Percentiles rank a stretch among this genome's conserved stretches.
phyloP scores from a whole-genome alignment of 371 early-diverging fungal genomes.

The Mortierella sp. region DNA sequence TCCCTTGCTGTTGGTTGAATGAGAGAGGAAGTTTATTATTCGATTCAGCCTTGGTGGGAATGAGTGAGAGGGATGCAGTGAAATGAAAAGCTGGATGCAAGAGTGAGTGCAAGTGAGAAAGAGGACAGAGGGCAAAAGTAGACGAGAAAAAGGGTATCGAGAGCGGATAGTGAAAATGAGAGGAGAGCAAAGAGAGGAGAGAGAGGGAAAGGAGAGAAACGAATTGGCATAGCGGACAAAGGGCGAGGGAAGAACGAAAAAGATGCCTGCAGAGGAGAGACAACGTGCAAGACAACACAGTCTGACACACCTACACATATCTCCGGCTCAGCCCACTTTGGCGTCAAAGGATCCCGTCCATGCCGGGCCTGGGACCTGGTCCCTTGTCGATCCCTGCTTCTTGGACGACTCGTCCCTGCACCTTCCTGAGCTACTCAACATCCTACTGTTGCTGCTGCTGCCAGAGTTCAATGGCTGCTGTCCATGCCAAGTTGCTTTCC shows the following conservation, averaged over 20 bases:
- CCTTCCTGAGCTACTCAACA: not conserved
- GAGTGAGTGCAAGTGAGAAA: not conserved
- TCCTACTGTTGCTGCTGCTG: not conserved
- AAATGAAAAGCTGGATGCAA: not conserved
- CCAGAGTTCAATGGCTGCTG: conserved; percentile 38
- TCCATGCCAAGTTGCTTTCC: conserved; percentile 24
- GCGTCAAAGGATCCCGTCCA: too few species aligned
- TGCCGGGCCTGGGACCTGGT: not conserved
- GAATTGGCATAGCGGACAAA: too few species aligned
- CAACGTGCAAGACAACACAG: not conserved
- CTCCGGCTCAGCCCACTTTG: not conserved
- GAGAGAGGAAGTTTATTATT: too few species aligned
- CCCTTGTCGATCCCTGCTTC: not conserved
- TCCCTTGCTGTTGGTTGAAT: not conserved
- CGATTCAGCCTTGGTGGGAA: conserved; percentile 4
- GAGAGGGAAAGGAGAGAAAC: not conserved
- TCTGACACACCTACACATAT: not conserved
- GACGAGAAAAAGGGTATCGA: not conserved
- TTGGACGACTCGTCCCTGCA: not conserved
- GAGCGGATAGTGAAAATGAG: not conserved
- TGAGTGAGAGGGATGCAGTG: not conserved
- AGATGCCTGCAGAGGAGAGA: not conserved
- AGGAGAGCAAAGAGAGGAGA: not conserved
- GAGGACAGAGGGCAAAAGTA: not conserved
- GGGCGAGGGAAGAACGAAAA: not conserved